A percentile compares a stretch with the other conserved stretches of the same genome.
phyloP scores from a whole-genome alignment of 495 filamentous ascomycete genomes.

The Hyaloscypha finlandica region DNA sequence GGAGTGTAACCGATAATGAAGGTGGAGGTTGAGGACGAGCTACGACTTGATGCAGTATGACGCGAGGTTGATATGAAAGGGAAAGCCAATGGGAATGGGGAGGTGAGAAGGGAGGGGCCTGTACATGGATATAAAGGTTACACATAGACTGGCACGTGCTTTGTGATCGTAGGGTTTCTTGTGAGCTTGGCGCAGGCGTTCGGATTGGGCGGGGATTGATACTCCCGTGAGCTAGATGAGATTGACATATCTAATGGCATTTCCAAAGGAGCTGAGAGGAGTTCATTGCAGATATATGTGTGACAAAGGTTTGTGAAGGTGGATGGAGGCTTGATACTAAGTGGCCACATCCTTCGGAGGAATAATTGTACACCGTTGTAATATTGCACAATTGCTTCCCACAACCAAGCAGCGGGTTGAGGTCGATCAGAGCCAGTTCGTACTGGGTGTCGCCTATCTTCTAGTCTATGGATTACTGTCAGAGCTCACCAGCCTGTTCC shows the following conservation, averaged over 20 bases:
- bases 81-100: neutral
- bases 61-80: neutral
- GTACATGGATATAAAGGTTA: constrained; percentile 1
- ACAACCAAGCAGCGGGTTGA: too few relatives aligned
- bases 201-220: constrained; percentile 44
- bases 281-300: constrained; percentile 32
- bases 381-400: too few relatives aligned
- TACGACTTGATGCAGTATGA: neutral
- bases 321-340: neutral
- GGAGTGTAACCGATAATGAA: constrained; percentile 18
- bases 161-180: constrained; percentile 33
- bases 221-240: neutral
- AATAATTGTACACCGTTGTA: too few relatives aligned
- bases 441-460: neutral
- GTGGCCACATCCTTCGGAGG: too few relatives aligned
- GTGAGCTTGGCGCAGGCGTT: constrained; percentile 38
- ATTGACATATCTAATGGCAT: neutral
- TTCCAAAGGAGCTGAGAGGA: neutral
- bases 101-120: neutral
- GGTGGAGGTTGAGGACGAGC: neutral
- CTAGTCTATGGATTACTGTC: neutral
- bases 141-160: constrained; percentile 13
- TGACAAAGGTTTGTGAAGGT: neutral
- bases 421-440: too few relatives aligned
- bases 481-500: neutral